phyloP scores from a whole-genome alignment of 2,329 filamentous ascomycete genomes.

The Cyanodermella asteris region DNA sequence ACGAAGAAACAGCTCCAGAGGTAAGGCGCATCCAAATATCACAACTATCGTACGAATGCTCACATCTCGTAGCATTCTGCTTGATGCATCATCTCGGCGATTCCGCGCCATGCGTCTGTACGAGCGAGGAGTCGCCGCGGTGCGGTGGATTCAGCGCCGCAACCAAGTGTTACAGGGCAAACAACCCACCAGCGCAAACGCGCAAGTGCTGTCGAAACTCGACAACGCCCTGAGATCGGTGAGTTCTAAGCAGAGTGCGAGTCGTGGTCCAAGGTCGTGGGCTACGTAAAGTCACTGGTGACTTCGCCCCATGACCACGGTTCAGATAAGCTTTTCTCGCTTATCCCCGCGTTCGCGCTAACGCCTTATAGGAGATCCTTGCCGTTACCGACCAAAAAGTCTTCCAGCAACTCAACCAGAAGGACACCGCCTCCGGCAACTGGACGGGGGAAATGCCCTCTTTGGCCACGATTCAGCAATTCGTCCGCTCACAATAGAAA shows the following conservation, averaged over 20 bases:
- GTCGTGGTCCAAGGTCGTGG: background rate
- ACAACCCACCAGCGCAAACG: conserved; percentile 24
- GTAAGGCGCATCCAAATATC: conserved; percentile 16
- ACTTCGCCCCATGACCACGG: too few species aligned
- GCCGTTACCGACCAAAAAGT: conserved; percentile 35
- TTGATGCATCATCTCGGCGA: conserved; percentile 35
- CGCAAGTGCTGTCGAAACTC: conserved; percentile 25
- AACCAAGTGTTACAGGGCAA: conserved; percentile 28
- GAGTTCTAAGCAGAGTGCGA: conserved; percentile 12
- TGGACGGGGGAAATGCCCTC: conserved; percentile 40
- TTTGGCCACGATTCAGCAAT: conserved; percentile 26
- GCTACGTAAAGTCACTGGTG: too few species aligned
- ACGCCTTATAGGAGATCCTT: conserved; percentile 30
- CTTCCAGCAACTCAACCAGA: conserved; percentile 29
- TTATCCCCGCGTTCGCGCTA: too few species aligned
- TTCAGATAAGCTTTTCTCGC: too few species aligned
- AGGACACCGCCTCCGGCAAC: conserved; percentile 34
- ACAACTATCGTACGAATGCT: conserved; percentile 8
- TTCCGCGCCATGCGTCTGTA: conserved; percentile 41
- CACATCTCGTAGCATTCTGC: conserved; percentile 27
- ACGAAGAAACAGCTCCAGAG: conserved; percentile 34
- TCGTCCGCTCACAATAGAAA: conserved; percentile 19
- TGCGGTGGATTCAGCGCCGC: conserved; percentile 35
- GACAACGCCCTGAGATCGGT: conserved; percentile 27
- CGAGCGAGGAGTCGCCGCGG: conserved; percentile 33